Percentiles rank a stretch among this genome's conserved stretches.
Evolutionary conservation across 2,329 filamentous ascomycete genomes (phyloP).

Genomic region (Parastagonospora nodorum): DNA sequence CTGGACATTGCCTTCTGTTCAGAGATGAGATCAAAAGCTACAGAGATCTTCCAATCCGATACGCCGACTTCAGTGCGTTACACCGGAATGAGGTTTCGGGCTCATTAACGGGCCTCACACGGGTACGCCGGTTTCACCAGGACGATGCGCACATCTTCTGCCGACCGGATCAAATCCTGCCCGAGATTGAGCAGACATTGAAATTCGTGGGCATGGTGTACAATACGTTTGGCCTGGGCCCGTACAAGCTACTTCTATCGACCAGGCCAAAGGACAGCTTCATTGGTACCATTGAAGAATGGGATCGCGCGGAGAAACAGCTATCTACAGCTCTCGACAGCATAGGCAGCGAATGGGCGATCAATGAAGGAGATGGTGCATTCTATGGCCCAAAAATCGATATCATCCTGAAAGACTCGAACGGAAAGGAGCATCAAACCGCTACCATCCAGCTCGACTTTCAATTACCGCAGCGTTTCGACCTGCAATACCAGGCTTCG

Average conservation of each 20-base stretch:
- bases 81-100: constrained; percentile 86
- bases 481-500: constrained; percentile 73
- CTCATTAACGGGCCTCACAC: constrained; percentile 78
- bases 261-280: constrained; percentile 77
- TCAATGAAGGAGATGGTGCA: constrained; percentile 82
- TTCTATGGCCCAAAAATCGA: constrained; percentile 95
- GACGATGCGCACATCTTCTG: constrained; percentile 94
- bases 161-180: constrained; percentile 72
- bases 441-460: constrained; percentile 91
- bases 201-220: constrained; percentile 77
- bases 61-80: constrained; percentile 86
- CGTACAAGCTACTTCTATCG: constrained; percentile 77
- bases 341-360: constrained; percentile 69
- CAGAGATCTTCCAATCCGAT: constrained; percentile 79
- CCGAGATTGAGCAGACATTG: constrained; percentile 74
- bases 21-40: constrained; percentile 74
- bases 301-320: constrained; percentile 70
- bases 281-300: constrained; percentile 75
- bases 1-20: constrained; percentile 85
- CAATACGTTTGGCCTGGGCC: constrained; percentile 69
- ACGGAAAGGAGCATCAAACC: constrained; percentile 83
- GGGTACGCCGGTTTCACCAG: constrained; percentile 85
- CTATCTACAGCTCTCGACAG: constrained; percentile 66
- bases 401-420: constrained; percentile 75
- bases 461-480: constrained; percentile 82